Conservation (phyloP, 352 stramenopile genomes). For the Thalassiosira hispida region DNA sequence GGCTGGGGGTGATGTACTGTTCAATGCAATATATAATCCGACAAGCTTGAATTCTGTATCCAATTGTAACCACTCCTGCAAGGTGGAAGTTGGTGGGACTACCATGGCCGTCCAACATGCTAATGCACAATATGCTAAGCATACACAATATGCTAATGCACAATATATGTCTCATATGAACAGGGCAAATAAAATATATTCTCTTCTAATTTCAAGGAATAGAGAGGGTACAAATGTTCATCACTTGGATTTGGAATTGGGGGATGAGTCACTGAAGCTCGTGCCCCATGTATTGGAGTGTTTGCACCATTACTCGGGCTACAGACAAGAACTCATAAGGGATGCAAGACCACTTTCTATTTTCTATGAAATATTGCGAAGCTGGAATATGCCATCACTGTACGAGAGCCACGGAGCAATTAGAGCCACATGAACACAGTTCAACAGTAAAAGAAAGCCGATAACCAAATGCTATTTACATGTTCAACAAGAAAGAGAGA, state of each 20-base stretch:
- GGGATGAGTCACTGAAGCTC: not conserved
- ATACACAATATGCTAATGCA: too few relatives aligned
- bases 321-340: not conserved
- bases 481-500: too few relatives aligned
- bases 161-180: too few relatives aligned
- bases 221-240: not conserved
- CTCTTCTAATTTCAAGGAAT: not conserved
- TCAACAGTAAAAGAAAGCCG: too few relatives aligned
- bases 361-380: not conserved
- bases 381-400: constrained; percentile 3
- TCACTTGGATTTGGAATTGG: constrained; percentile 1
- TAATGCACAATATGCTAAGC: too few relatives aligned
- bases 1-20: not conserved
- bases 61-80: not conserved
- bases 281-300: not conserved
- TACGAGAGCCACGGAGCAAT: not conserved
- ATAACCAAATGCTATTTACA: too few relatives aligned
- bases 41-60: not conserved
- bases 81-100: not conserved
- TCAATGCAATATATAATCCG: not conserved
- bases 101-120: too few relatives aligned
- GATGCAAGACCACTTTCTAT: not conserved
- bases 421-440: too few relatives aligned
- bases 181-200: not conserved
- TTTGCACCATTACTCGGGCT: not conserved